Evolutionary conservation across 2,329 filamentous ascomycete genomes (phyloP).

Genomic region (Epichloe sp.): DNA sequence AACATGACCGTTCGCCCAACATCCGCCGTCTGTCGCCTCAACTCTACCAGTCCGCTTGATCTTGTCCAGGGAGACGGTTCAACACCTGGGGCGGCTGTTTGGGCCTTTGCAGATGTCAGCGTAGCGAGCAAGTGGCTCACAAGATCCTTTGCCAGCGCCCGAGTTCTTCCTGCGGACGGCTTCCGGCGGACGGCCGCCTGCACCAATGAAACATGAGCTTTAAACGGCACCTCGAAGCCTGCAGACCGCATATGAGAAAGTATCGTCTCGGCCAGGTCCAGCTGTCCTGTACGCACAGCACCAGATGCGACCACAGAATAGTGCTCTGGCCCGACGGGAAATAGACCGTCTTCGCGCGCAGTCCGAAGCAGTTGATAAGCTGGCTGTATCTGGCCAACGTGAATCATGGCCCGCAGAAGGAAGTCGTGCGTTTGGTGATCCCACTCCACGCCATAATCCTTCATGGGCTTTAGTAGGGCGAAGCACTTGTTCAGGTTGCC

Average conservation of each 20-base stretch:
- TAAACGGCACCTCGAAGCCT: conserved; percentile 28
- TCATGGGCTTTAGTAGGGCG: conserved; percentile 36
- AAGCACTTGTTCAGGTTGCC: conserved; percentile 39
- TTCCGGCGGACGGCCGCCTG: conserved; percentile 21
- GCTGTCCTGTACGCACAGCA: conserved; percentile 32
- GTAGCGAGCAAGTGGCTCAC: conserved; percentile 15
- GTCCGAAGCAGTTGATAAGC: conserved; percentile 35
- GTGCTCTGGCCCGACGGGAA: conserved; percentile 34
- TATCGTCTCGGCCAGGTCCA: conserved; percentile 27
- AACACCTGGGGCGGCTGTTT: not conserved
- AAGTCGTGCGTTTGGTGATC: conserved; percentile 36
- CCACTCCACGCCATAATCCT: conserved; percentile 30
- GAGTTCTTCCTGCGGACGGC: conserved; percentile 14
- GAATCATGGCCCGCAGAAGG: conserved; percentile 34
- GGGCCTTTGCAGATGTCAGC: not conserved
- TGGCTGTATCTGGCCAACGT: conserved; percentile 34
- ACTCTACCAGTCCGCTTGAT: conserved; percentile 10
- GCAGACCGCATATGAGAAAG: conserved; percentile 29
- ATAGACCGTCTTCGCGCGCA: conserved; percentile 29
- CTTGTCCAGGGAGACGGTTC: conserved; percentile 1
- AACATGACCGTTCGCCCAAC: conserved; percentile 22
- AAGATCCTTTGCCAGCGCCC: conserved; percentile 16
- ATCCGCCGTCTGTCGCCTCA: conserved; percentile 15
- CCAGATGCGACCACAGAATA: conserved; percentile 40
- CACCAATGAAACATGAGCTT: conserved; percentile 29